A percentile compares a stretch with the other conserved stretches of the same genome.
These are phyloP conservation scores for Limnanthes douglasii DNA, from an alignment of 345 rosid species.

Conservation along the genomic window DNA sequence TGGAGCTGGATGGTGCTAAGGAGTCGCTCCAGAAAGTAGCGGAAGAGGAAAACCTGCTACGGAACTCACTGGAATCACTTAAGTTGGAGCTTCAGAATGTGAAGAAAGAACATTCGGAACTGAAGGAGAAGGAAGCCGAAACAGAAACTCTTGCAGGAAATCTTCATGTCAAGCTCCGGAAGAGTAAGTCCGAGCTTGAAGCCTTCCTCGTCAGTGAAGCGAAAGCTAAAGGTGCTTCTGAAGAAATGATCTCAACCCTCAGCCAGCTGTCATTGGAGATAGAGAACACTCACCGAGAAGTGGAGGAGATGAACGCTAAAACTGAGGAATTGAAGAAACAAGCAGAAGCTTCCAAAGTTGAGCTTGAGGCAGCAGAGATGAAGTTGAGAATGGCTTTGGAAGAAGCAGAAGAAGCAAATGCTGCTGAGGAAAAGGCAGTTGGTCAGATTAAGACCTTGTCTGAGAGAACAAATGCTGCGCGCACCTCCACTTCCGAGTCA, in stretches of 20 bases:
- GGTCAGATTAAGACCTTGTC: slow-evolving; percentile 55
- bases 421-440: slow-evolving; percentile 53
- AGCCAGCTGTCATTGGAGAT: slow-evolving; percentile 58
- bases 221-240: slow-evolving; percentile 48
- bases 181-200: slow-evolving; percentile 70
- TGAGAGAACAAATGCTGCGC: slow-evolving; percentile 58
- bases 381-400: slow-evolving; percentile 55
- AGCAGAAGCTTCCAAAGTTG: slow-evolving; percentile 41
- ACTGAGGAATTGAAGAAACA: slow-evolving; percentile 54
- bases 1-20: slow-evolving; percentile 74
- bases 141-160: slow-evolving; percentile 72
- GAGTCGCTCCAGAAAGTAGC: slow-evolving; percentile 58
- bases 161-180: slow-evolving; percentile 63
- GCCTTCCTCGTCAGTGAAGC: slow-evolving; percentile 45
- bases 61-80: slow-evolving; percentile 49
- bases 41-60: slow-evolving; percentile 62
- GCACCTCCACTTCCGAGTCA: slow-evolving; percentile 64
- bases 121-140: slow-evolving; percentile 71
- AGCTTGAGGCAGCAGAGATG: slow-evolving; percentile 59
- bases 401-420: slow-evolving; percentile 83
- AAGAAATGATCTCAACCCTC: slow-evolving; percentile 68
- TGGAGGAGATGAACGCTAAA: slow-evolving; percentile 60
- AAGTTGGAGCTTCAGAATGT: slow-evolving; percentile 56
- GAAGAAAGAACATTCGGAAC: slow-evolving; percentile 54
- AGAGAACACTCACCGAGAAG: slow-evolving; percentile 46